Conservation (phyloP, 805 yeast genomes). For the Blastobotrys muscicola region DNA sequence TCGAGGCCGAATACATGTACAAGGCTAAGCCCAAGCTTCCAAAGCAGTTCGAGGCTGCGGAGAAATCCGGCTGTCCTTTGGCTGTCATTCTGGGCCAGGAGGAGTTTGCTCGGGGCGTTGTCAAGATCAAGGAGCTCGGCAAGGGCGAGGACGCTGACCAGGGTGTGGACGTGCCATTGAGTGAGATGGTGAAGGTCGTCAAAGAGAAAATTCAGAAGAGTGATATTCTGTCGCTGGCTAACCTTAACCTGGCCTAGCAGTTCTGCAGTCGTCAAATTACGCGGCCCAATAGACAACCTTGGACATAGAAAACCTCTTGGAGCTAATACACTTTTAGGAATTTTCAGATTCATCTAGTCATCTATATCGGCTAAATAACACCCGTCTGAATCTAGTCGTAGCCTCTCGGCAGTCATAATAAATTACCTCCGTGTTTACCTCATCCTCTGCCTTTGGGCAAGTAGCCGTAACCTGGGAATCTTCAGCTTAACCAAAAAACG, state of each 20-base stretch:
- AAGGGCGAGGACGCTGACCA: constrained; percentile 81
- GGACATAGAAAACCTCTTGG: no score
- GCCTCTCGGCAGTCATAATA: no score
- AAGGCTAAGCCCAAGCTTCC: constrained; percentile 90
- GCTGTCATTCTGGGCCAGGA: constrained; percentile 95
- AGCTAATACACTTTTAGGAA: no score
- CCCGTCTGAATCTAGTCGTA: no score
- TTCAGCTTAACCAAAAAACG: neutral
- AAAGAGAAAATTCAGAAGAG: constrained; percentile 36
- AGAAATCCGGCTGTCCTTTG: constrained; percentile 79
- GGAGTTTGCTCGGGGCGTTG: constrained; percentile 70
- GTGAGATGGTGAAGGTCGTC: constrained; percentile 46
- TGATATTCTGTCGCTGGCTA: neutral
- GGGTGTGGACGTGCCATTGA: constrained; percentile 67
- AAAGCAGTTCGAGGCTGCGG: constrained; percentile 97
- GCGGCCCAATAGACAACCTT: no score
- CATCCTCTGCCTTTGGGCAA: neutral
- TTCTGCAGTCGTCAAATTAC: no score
- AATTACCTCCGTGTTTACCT: no score
- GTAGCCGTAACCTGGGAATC: neutral
- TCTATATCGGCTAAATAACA: no score
- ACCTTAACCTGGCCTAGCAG: no score
- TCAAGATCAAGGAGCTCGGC: constrained; percentile 82
- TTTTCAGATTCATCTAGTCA: no score
- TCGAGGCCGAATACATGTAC: constrained; percentile 85